These are phyloP conservation scores for Biancaea sappan DNA, from an alignment of 306 rosid genomes.

Conservation along the genomic window DNA sequence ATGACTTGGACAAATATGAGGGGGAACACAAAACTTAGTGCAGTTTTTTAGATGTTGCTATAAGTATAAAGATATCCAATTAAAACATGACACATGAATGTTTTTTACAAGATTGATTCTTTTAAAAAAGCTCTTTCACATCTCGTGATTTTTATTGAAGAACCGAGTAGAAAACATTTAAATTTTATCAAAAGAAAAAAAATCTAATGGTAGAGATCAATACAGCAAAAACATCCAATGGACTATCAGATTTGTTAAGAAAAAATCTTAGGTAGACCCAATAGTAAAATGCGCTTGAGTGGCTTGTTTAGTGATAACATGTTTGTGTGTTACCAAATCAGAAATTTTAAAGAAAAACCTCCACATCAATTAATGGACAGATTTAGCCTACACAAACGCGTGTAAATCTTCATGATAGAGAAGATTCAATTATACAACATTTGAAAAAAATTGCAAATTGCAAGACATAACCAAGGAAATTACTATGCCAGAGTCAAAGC, in stretches of 20 bases:
- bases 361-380: background rate
- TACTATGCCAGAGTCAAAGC: slow-evolving; percentile 2
- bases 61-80: no score
- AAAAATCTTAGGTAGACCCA: background rate
- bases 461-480: slow-evolving; percentile 2
- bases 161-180: no score
- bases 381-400: slow-evolving; percentile 1
- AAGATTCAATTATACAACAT: no score
- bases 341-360: background rate
- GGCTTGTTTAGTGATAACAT: no score
- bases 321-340: background rate
- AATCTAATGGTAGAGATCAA: no score
- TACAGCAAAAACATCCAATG: background rate
- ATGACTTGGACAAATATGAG: background rate
- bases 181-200: background rate
- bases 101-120: no score
- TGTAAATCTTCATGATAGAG: no score
- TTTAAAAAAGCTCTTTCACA: no score
- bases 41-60: no score
- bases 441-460: background rate
- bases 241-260: background rate
- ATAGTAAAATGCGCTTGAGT: no score
- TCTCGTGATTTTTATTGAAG: no score
- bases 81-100: no score
- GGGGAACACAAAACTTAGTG: background rate